phyloP scores from a whole-genome alignment of 1,139 yeast species.

The Meyerozyma athensensis region DNA sequence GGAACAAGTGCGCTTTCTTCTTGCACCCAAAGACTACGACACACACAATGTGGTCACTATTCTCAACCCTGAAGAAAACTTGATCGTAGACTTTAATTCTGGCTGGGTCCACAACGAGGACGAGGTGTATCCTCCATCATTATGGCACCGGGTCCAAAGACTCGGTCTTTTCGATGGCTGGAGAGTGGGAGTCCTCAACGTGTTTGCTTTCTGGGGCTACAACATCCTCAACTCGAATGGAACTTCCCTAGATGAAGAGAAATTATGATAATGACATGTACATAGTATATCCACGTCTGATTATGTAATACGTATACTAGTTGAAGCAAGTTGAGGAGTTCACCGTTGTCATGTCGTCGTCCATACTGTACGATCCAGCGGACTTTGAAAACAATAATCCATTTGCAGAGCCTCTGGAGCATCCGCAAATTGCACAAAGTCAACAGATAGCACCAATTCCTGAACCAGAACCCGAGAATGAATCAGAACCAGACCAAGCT shows the following conservation, averaged over 20 bases:
- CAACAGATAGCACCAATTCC: no score
- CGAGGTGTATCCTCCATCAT: constrained; percentile 6
- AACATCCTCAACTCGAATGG: constrained; percentile 54
- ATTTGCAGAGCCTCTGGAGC: constrained; percentile 36
- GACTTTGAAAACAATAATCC: constrained; percentile 66
- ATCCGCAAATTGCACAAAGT: neutral
- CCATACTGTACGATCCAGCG: constrained; percentile 62
- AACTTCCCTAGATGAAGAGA: constrained; percentile 40
- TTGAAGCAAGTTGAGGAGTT: no score
- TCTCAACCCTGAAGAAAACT: constrained; percentile 36
- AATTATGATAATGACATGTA: constrained; percentile 15
- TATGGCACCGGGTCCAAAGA: constrained; percentile 17
- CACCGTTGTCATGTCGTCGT: constrained; percentile 45
- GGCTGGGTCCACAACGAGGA: constrained; percentile 16
- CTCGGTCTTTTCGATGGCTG: constrained; percentile 77
- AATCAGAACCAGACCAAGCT: neutral
- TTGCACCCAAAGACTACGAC: constrained; percentile 36
- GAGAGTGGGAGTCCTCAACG: constrained; percentile 78
- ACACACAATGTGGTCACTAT: constrained; percentile 33
- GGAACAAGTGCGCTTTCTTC: constrained; percentile 68
- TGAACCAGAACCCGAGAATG: constrained; percentile 1
- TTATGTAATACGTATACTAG: neutral
- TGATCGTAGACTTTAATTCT: constrained; percentile 45
- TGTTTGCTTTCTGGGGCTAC: constrained; percentile 82
- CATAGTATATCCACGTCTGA: neutral